phyloP scores from a whole-genome alignment of 2,329 filamentous ascomycete species.

The Cordyceps tenuipes region DNA sequence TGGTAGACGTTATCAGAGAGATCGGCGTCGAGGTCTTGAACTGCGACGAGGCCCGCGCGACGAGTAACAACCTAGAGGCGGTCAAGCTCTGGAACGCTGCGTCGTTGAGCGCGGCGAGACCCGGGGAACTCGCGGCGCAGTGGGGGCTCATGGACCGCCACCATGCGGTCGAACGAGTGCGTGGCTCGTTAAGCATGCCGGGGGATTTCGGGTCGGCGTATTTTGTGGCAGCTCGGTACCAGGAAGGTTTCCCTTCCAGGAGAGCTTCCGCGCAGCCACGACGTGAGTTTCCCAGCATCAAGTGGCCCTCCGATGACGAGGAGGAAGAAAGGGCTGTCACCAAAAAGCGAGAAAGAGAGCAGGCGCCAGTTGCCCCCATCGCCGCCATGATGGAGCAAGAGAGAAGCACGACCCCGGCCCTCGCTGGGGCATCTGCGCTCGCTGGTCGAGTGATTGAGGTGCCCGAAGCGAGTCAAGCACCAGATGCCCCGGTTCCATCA shows the following conservation, averaged over 20 bases:
- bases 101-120: too few species aligned
- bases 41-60: not conserved
- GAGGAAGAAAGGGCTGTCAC: not conserved
- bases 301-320: not conserved
- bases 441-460: not conserved
- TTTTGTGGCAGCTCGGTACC: too few species aligned
- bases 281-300: not conserved
- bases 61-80: not conserved
- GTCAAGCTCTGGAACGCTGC: not conserved
- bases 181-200: too few species aligned
- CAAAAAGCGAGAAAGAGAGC: not conserved
- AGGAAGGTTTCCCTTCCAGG: too few species aligned
- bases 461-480: not conserved
- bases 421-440: not conserved
- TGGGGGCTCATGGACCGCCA: too few species aligned
- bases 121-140: too few species aligned
- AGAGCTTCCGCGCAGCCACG: too few species aligned
- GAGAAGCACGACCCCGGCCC: not conserved
- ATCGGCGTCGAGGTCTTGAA: constrained; percentile 9
- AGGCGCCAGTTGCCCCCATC: not conserved
- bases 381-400: too few species aligned
- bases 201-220: too few species aligned
- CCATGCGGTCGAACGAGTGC: too few species aligned
- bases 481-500: too few species aligned
- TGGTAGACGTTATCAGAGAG: too few species aligned